Conservation (phyloP, 164 flowering plant genomes). For the Akebia trifoliata region DNA sequence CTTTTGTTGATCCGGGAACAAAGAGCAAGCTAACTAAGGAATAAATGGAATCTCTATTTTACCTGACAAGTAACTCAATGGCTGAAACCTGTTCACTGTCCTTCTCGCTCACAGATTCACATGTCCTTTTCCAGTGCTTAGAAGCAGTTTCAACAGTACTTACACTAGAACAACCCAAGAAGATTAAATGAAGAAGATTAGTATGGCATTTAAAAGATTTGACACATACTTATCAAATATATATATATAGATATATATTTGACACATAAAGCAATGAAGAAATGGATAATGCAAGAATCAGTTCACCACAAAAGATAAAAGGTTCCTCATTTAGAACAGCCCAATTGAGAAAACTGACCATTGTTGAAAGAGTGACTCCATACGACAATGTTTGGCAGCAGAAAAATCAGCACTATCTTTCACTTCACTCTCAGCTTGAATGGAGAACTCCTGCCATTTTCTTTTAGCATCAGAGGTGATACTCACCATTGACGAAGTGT, state of each 20-base stretch:
- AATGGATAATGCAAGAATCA: background rate
- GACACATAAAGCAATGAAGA: background rate
- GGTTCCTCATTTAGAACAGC: background rate
- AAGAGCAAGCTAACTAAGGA: background rate
- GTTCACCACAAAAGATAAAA: background rate
- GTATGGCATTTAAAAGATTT: background rate
- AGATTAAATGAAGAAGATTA: background rate
- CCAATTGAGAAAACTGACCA: conserved; percentile 35
- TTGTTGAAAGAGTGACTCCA: conserved; percentile 70
- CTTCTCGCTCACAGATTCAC: conserved; percentile 53
- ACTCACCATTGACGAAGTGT: conserved; percentile 53
- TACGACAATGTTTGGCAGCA: conserved; percentile 91
- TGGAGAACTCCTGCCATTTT: conserved; percentile 74
- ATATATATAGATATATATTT: background rate
- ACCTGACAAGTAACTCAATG: conserved; percentile 60
- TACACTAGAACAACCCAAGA: conserved; percentile 35
- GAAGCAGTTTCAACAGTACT: conserved; percentile 49
- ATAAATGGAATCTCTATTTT: conserved; percentile 10
- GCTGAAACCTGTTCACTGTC: conserved; percentile 41
- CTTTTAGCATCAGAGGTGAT: conserved; percentile 72
- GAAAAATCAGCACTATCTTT: conserved; percentile 67
- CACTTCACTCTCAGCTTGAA: conserved; percentile 56
- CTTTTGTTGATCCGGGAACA: background rate
- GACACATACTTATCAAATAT: background rate
- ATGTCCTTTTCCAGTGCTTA: conserved; percentile 48